phyloP scores from a whole-genome alignment of 495 filamentous ascomycete species.

The Lophium mytilinum region DNA sequence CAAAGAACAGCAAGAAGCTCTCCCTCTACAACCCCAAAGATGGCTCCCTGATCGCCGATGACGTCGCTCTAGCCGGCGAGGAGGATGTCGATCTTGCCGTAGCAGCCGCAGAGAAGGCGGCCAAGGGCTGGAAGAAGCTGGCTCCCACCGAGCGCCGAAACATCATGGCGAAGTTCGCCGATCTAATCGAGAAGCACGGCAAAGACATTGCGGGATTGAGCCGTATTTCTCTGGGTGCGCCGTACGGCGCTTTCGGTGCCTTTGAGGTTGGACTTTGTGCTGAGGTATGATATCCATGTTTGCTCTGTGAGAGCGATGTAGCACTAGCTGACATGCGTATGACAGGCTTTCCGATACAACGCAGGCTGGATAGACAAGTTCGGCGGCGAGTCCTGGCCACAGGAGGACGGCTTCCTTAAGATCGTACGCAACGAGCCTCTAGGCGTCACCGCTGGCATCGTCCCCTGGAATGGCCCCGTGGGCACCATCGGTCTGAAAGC shows the following conservation, averaged over 20 bases:
- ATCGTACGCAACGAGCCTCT: slow-evolving; percentile 38
- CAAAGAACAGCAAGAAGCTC: slow-evolving; percentile 35
- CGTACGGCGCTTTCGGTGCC: slow-evolving; percentile 24
- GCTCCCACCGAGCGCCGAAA: slow-evolving; percentile 25
- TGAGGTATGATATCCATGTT: slow-evolving; percentile 18
- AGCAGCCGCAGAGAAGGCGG: slow-evolving; percentile 30
- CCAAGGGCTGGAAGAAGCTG: slow-evolving; percentile 28
- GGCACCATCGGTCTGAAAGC: slow-evolving; percentile 34
- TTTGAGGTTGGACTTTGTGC: slow-evolving; percentile 27
- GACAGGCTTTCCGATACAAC: slow-evolving; percentile 30
- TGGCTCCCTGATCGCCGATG: slow-evolving; percentile 32
- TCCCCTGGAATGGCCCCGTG: slow-evolving; percentile 36
- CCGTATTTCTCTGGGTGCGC: slow-evolving; percentile 32
- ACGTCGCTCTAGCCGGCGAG: slow-evolving; percentile 29
- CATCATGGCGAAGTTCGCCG: slow-evolving; percentile 35
- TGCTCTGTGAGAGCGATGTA: background rate
- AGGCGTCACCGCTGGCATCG: slow-evolving; percentile 36
- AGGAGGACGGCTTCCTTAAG: slow-evolving; percentile 40
- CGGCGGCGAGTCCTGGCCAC: slow-evolving; percentile 36
- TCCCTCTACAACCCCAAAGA: slow-evolving; percentile 37
- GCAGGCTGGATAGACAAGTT: slow-evolving; percentile 44
- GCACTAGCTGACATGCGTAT: background rate
- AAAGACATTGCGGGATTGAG: slow-evolving; percentile 30
- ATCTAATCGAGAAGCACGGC: slow-evolving; percentile 34
- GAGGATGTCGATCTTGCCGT: slow-evolving; percentile 33